Base-by-base conservation (phyloP, 345 rosid genomes). In the Gossypium ekmanianum region DNA sequence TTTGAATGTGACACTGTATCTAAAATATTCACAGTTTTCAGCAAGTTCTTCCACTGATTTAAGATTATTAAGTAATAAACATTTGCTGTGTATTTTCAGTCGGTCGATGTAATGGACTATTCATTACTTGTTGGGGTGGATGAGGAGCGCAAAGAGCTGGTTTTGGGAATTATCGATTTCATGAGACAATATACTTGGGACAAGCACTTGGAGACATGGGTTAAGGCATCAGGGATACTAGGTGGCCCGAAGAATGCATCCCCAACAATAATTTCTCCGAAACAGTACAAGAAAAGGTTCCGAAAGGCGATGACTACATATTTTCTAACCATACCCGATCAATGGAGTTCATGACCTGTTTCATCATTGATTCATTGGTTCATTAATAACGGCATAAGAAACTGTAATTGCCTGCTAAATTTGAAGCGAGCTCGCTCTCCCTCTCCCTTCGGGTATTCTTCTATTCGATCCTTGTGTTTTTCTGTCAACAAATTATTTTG, bases 161-260 rank as follows among this genome's bases (percentile, higher is more conserved):
- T 96, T 54, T 66, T 96, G 62, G 99, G 99, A 51, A 96, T 96
- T 76, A 96, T 96, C 11, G 99, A 96, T 85, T 93, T 86, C 91
- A 86, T 93, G 92, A 88, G 99, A 86, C 97, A 96, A 72, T 96
- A 96, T 82, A 96, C 99, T 68, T 96, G 99, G 99, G 99, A 96
- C 83, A 96, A 96, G 85, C 98, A 96, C 52, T 83, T 96, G 77
- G 99, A 96, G 90, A 92, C 99, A 13, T 93, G 97, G 99, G 94
- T 96, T 2, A 96, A 96, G 83, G 92, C 97, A 14, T 80, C 94
- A 1, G 97, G 97, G 43, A 89, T 93, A 58, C 88, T 96, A 9
- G 99, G 99, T 3, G 99, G 99, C 59, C 86, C 81, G 0, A 96
- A 83, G 82, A 90, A 93, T 72, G 92, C 89, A 56, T 69, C 97